phyloP scores from a whole-genome alignment of 257 asterid species.

The Linderniella brevidens region DNA sequence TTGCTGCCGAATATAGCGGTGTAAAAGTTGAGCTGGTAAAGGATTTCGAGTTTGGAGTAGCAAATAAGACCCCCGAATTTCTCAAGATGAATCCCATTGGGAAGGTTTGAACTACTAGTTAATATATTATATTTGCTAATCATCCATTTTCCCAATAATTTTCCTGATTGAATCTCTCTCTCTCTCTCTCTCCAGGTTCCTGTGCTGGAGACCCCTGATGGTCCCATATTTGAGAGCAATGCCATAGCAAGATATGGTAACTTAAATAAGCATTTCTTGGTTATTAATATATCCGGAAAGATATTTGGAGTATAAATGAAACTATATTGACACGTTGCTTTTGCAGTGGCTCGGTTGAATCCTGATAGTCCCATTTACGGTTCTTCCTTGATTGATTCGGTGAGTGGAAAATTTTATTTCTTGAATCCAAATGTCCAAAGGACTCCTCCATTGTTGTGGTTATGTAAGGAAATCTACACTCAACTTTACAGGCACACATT shows the following conservation, averaged over 20 bases:
- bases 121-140: too few species aligned
- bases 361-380: conserved; percentile 43
- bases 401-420: conserved; percentile 14
- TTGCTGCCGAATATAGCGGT: conserved; percentile 9
- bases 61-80: conserved; percentile 10
- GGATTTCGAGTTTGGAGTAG: conserved; percentile 8
- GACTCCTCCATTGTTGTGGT: not conserved
- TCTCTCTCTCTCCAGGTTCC: conserved; percentile 55
- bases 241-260: conserved; percentile 92
- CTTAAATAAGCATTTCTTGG: not conserved
- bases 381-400: conserved; percentile 55
- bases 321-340: conserved; percentile 1
- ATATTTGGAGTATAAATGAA: too few species aligned
- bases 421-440: too few species aligned
- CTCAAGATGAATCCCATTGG: conserved; percentile 25
- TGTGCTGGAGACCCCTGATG: conserved; percentile 88
- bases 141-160: too few species aligned
- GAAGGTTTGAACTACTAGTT: conserved; percentile 33
- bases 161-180: too few species aligned
- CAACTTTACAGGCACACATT: conserved; percentile 26
- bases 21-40: conserved; percentile 6
- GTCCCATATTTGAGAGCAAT: conserved; percentile 76
- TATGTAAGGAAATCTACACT: too few species aligned
- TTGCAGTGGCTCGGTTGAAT: conserved; percentile 41
- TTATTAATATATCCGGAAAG: not conserved